Evolutionary conservation across 257 asterid genomes (phyloP), one percentile per base, ranked within the genome.

Genomic region (Solanum microdontum): DNA sequence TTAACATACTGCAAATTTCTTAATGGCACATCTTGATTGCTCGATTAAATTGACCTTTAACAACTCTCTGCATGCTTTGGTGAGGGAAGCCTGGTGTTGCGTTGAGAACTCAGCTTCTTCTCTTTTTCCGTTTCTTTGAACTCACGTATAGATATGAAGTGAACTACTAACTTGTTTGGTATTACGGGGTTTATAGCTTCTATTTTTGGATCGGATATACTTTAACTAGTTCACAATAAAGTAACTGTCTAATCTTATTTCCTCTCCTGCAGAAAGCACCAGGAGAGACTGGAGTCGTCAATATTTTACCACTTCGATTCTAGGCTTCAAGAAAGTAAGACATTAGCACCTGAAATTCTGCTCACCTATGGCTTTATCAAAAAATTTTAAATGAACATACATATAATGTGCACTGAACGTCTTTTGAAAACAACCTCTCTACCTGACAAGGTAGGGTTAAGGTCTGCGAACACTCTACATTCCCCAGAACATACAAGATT

Each of bases 211-310:
- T 48, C 8, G 34, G 51, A 30, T 83, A 13, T 15, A 21, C 43
- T 72, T 34, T 77, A 23, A 19, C 40, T 30, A 77, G 36, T 40
- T 77, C 64, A 24, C 62, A 3, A 77, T 40, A 60, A 26, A 45
- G 55, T 13, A n/a, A 17, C 69, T 24, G 24, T 24, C 26, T 24
- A 74, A 32, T 58, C 73, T 86, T 80, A 72, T 84, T 82, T 87
- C 15, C 84, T 66, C n/a, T 85, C 34, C 55, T 88, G 92, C 94
- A 96, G 99, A 95, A 96, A 92, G 90, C 91, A 90, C 92, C 90
- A 77, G 24, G 98, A 93, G 55, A 93, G 88, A 48, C 82, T 91
- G 76, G 99, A 94, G 60, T 88, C 92, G 84, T 93, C 93, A 10
- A 72, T 90, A 58, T 86, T 87, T 88, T 91, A 89, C 90, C 92